Evolutionary conservation across 2,329 filamentous ascomycete species (phyloP), one percentile per base, ranked within the genome.

Genomic region (Chaetomium olivaceum): DNA sequence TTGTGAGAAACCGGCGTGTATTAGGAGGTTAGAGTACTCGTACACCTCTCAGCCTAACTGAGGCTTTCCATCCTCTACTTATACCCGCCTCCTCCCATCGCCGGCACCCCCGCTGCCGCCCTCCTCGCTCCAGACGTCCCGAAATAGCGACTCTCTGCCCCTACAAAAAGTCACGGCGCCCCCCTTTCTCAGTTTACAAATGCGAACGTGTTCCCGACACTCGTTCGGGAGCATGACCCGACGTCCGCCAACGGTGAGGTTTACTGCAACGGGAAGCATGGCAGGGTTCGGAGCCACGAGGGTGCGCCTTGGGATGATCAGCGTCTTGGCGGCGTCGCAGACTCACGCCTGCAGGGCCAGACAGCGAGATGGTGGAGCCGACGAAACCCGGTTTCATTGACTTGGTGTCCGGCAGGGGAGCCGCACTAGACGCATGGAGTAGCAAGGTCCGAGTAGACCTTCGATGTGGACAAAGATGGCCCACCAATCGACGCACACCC

Each of bases 371-470:
- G 8, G 52, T 62, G 59, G 62, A 57, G 27, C 29, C 31, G 19
- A 16, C 39, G 23, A 21, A 46, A 54, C 31, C 51, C 48, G 51
- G 55, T 39, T 56, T 67, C 59, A 60, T 31, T 36, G 33, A 56
- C 23, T 55, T 23, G 12, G 51, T 5, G 29, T 31, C 21, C 29
- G 36, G 23, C 7, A 9, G 2, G 51, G 36, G 62, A 65, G 62
- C 61, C 56, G 64, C 62, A 67, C 67, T 69, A 69, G 43, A 21
- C 56, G 58, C 29, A 69, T 63, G 67, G 67, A 55, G 67, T 29
- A 61, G 29, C 46, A 46, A 43, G 62, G 43, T 69, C 67, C 67
- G 67, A 59, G 52, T 19, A 19, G 16, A 16, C 39, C 16, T 19
- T 52, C 23, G 16, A 63, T 3, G 14, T 19, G 3, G 39, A 39